A percentile compares a stretch with the other conserved stretches of the same genome.
phyloP scores from a whole-genome alignment of 2,329 filamentous ascomycete genomes.

The Metarhizium brunneum region DNA sequence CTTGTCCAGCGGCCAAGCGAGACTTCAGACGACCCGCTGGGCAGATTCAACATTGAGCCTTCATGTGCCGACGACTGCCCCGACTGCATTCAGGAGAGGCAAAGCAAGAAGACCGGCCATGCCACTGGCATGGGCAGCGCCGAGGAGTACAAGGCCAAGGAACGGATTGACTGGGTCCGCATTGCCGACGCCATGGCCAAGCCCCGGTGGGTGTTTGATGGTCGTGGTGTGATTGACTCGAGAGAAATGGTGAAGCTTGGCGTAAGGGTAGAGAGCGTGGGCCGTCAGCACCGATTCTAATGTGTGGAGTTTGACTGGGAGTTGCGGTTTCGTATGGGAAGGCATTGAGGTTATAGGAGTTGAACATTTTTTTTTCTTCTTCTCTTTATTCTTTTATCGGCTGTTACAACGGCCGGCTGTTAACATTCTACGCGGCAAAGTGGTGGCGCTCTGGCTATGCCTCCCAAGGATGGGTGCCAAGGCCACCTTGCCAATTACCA shows the following conservation, averaged over 20 bases:
- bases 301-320: slow-evolving; percentile 3
- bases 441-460: not conserved
- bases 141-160: slow-evolving; percentile 37
- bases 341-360: not conserved
- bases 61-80: slow-evolving; percentile 36
- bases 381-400: not conserved
- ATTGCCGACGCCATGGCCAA: slow-evolving; percentile 40
- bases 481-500: no score
- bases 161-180: slow-evolving; percentile 41
- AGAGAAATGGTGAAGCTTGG: slow-evolving; percentile 39
- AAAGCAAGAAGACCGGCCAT: slow-evolving; percentile 27
- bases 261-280: slow-evolving; percentile 43
- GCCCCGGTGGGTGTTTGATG: slow-evolving; percentile 48
- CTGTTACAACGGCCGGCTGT: not conserved
- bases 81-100: slow-evolving; percentile 36
- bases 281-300: slow-evolving; percentile 35
- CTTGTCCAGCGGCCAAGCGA: slow-evolving; percentile 25
- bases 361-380: not conserved
- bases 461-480: not conserved
- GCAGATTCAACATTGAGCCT: slow-evolving; percentile 35
- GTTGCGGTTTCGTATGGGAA: not conserved
- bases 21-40: slow-evolving; percentile 32
- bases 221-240: slow-evolving; percentile 43
- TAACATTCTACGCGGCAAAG: not conserved
- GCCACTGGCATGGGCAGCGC: slow-evolving; percentile 32